phyloP scores from a whole-genome alignment of 2,329 filamentous ascomycete species.

The Xylaria sp. region DNA sequence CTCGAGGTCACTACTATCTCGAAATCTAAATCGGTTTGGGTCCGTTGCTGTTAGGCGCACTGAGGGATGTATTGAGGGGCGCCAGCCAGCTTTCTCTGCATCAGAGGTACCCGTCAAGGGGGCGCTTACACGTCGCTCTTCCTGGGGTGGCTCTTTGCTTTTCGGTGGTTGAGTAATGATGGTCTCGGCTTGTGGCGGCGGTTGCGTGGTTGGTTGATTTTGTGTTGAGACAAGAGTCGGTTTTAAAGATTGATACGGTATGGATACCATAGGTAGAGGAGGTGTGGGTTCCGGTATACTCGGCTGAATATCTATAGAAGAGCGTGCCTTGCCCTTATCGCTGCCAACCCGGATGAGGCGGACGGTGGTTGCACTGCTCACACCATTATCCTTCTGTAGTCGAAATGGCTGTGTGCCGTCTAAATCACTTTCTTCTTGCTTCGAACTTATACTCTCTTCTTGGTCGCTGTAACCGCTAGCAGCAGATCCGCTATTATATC shows the following conservation, averaged over 20 bases:
- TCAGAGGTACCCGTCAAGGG: conserved; percentile 32
- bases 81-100: conserved; percentile 15
- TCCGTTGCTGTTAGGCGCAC: conserved; percentile 30
- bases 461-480: conserved; percentile 39
- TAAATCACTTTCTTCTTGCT: conserved; percentile 5
- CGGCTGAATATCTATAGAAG: conserved; percentile 7
- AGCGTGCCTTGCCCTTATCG: conserved; percentile 36
- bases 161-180: conserved; percentile 27
- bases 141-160: conserved; percentile 10
- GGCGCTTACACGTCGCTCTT: conserved; percentile 31
- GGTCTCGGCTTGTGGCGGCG: background rate
- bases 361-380: conserved; percentile 46
- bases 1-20: conserved; percentile 47
- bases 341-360: conserved; percentile 48
- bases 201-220: conserved; percentile 8
- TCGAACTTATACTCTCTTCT: conserved; percentile 1
- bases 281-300: conserved; percentile 14
- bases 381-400: conserved; percentile 44
- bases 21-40: conserved; percentile 45
- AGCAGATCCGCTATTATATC: conserved; percentile 41
- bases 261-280: conserved; percentile 14
- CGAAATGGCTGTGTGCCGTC: conserved; percentile 41
- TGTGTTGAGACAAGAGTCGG: conserved; percentile 6
- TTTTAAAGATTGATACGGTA: conserved; percentile 19
- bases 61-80: conserved; percentile 21